A percentile compares a stretch with the other conserved stretches of the same genome.
Conservation (phyloP, 1,284 basidiomycete species). For the Ceratobasidium sp. region DNA sequence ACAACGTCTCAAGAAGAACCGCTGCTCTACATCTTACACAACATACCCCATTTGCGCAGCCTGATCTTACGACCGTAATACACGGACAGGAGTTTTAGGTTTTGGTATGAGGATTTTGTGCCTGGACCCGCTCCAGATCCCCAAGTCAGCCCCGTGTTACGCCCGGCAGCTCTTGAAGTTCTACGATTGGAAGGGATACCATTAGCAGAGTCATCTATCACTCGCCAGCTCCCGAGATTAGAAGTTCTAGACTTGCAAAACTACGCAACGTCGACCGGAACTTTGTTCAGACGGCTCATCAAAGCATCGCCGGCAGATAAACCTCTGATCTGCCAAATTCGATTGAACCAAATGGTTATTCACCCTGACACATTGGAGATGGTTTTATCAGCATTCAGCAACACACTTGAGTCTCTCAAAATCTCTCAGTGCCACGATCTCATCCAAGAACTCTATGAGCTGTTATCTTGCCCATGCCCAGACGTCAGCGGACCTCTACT, state of each 20-base stretch:
- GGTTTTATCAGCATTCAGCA: not conserved
- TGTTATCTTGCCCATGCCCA: not conserved
- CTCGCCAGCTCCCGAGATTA: not conserved
- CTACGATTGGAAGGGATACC: not conserved
- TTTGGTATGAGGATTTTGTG: too few species aligned
- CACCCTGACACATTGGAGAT: not conserved
- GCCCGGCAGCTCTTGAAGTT: not conserved
- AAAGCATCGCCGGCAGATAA: not conserved
- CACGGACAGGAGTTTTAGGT: too few species aligned
- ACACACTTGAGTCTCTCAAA: slow-evolving; percentile 19
- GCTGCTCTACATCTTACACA: not conserved
- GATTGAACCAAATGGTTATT: not conserved
- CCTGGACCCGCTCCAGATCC: not conserved
- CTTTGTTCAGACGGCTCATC: not conserved
- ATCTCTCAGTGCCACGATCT: not conserved
- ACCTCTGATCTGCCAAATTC: slow-evolving; percentile 5
- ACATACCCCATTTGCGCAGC: not conserved
- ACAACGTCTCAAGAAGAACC: not conserved
- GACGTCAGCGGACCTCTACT: not conserved
- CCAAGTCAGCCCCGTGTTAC: not conserved
- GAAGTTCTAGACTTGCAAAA: slow-evolving; percentile 7
- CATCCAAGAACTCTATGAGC: not conserved
- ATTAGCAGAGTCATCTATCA: not conserved
- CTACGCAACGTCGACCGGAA: not conserved
- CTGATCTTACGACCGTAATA: not conserved